A percentile compares a stretch with the other conserved stretches of the same genome.
These are phyloP conservation scores for Podaxis carcinomalis DNA, from an alignment of 768 basidiomycete species.

Conservation along the genomic window DNA sequence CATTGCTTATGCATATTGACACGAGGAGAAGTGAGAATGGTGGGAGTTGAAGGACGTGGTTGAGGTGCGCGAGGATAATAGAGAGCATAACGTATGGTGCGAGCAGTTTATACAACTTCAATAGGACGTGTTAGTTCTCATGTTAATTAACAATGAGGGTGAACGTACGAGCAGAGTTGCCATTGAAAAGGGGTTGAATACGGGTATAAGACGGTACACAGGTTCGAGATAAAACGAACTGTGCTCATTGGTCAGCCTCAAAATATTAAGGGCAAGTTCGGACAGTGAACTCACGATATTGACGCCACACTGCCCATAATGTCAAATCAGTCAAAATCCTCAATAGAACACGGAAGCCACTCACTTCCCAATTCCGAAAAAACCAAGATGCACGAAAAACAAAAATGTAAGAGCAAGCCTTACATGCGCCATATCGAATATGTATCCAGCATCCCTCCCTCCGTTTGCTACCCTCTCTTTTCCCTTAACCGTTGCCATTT, in stretches of 20 bases:
- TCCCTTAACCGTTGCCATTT: neutral
- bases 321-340: neutral
- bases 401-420: slow-evolving; percentile 78
- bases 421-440: slow-evolving; percentile 58
- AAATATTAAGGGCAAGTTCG: neutral
- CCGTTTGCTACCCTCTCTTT: neutral
- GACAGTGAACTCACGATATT: slow-evolving; percentile 57
- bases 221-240: slow-evolving; percentile 86
- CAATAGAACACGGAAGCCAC: slow-evolving; percentile 24
- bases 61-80: slow-evolving; percentile 62
- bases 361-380: slow-evolving; percentile 83
- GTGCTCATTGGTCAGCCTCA: neutral
- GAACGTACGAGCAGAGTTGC: slow-evolving; percentile 56
- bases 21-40: slow-evolving; percentile 80
- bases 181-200: slow-evolving; percentile 87
- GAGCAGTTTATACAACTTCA: slow-evolving; percentile 76
- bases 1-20: slow-evolving; percentile 69
- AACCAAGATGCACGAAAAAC: slow-evolving; percentile 83
- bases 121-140: neutral
- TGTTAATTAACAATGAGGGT: neutral
- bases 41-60: slow-evolving; percentile 61
- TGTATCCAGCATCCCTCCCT: slow-evolving; percentile 22
- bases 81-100: slow-evolving; percentile 78
- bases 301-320: too few relatives aligned
- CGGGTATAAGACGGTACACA: slow-evolving; percentile 81